Evolutionary conservation across 495 filamentous ascomycete species (phyloP).

Genomic region (Hyaloscypha variabilis): DNA sequence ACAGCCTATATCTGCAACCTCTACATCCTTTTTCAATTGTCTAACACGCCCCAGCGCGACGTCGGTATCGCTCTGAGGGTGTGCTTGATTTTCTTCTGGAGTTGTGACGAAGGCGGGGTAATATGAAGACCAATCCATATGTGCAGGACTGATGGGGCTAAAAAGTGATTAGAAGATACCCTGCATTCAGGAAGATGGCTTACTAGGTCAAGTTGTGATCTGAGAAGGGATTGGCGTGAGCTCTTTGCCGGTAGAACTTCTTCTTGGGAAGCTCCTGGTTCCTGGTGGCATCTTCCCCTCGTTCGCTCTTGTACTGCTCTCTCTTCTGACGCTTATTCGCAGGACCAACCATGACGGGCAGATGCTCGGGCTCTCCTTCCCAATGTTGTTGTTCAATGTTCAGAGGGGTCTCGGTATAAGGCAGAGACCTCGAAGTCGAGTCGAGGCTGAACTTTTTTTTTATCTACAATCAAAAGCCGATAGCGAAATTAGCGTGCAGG

Average conservation of each 20-base stretch:
- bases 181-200: conserved; percentile 31
- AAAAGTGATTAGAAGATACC: conserved; percentile 2
- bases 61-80: conserved; percentile 36
- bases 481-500: background rate
- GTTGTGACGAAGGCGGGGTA: conserved; percentile 70
- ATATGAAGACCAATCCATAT: conserved; percentile 88
- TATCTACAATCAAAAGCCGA: background rate
- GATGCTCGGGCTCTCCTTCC: background rate
- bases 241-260: conserved; percentile 93
- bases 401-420: background rate
- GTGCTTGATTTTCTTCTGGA: conserved; percentile 22
- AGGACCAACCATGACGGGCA: conserved; percentile 48
- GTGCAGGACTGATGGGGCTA: conserved; percentile 78
- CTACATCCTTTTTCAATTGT: conserved; percentile 67
- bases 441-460: conserved; percentile 23
- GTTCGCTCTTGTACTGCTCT: conserved; percentile 65
- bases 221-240: conserved; percentile 97
- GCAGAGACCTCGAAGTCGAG: conserved; percentile 7
- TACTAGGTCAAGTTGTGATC: conserved; percentile 91
- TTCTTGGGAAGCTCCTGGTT: conserved; percentile 72
- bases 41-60: background rate
- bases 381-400: conserved; percentile 3
- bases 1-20: conserved; percentile 97
- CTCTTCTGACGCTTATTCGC: conserved; percentile 73
- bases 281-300: conserved; percentile 41